These are phyloP conservation scores for Dactylellina sp. DNA, from an alignment of 2,329 filamentous ascomycete species.

Conservation along the genomic window DNA sequence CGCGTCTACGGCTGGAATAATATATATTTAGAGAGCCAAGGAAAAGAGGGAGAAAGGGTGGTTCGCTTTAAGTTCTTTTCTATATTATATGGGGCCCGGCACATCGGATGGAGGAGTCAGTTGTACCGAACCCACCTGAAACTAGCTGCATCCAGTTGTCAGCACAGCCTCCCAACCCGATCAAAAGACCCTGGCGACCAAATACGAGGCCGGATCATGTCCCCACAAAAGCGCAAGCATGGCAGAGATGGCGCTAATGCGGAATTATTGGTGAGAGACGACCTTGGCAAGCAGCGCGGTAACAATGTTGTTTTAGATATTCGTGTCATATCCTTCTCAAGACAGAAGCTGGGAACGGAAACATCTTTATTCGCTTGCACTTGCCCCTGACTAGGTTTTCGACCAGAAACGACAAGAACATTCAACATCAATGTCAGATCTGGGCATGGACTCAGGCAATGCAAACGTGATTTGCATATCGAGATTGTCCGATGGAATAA, in stretches of 20 bases:
- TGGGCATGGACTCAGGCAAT: too few species aligned
- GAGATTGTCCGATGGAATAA: too few species aligned
- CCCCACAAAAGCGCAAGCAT: not conserved
- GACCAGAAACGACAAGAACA: too few species aligned
- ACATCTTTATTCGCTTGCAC: too few species aligned
- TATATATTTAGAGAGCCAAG: conserved; percentile 7
- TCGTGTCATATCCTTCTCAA: too few species aligned
- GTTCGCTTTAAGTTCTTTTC: conserved; percentile 8
- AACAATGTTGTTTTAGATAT: too few species aligned
- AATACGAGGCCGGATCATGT: too few species aligned
- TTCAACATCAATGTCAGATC: too few species aligned
- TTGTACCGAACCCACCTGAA: not conserved
- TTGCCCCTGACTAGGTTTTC: too few species aligned
- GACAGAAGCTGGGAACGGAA: too few species aligned
- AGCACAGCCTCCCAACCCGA: conserved; percentile 8
- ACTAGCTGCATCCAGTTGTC: conserved; percentile 1
- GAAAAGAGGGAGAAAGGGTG: conserved; percentile 2
- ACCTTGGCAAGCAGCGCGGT: not conserved
- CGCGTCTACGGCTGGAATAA: conserved; percentile 26
- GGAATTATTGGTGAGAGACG: not conserved
- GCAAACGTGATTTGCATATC: too few species aligned
- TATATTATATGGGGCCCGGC: conserved; percentile 17
- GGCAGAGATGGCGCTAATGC: not conserved
- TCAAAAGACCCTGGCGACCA: not conserved
- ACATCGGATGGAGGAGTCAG: conserved; percentile 8